These are phyloP conservation scores for Euryodendron excelsum DNA, from an alignment of 148 eudicot species.

Conservation along the genomic window DNA sequence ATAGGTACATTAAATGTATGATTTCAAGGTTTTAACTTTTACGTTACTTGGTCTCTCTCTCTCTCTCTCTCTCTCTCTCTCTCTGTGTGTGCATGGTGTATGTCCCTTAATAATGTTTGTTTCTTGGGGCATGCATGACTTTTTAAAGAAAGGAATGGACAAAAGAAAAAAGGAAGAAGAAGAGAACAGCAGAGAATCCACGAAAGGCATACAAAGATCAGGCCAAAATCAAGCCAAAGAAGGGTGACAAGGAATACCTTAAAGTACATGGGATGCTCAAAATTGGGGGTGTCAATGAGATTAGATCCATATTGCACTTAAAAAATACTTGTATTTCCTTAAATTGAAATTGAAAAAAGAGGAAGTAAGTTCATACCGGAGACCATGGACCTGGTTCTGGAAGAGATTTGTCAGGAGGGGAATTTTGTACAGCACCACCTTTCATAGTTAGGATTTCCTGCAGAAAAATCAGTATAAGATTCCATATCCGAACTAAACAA, in stretches of 20 bases:
- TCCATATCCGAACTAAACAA: background rate
- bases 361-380: slow-evolving; percentile 63
- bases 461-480: slow-evolving; percentile 17
- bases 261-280: background rate
- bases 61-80: too few relatives aligned
- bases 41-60: too few relatives aligned
- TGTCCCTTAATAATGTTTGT: too few relatives aligned
- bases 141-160: too few relatives aligned
- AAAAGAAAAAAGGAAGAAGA: too few relatives aligned
- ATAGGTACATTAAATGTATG: too few relatives aligned
- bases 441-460: slow-evolving; percentile 86
- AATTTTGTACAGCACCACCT: slow-evolving; percentile 88
- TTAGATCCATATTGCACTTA: background rate
- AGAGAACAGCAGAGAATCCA: too few relatives aligned
- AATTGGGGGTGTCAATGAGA: background rate
- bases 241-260: background rate
- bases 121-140: too few relatives aligned
- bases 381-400: slow-evolving; percentile 98
- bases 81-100: too few relatives aligned
- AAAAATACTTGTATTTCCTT: background rate
- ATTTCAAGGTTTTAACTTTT: too few relatives aligned
- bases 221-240: background rate
- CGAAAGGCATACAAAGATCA: background rate
- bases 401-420: slow-evolving; percentile 70
- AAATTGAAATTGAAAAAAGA: background rate